Evolutionary conservation across 352 stramenopile genomes (phyloP).

Genomic region (Elongisporangium senticosum): DNA sequence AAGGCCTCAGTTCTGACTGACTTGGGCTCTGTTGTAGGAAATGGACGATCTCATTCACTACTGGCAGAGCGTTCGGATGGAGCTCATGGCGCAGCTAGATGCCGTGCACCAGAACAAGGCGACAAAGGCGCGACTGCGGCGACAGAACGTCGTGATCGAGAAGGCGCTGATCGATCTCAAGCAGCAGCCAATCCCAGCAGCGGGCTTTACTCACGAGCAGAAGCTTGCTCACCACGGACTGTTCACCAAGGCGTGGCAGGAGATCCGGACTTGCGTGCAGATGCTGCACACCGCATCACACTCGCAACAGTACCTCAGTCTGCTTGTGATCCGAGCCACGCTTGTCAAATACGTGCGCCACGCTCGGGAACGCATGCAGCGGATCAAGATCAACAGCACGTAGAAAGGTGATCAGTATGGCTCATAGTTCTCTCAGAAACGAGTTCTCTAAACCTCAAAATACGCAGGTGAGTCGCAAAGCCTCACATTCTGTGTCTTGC

Average conservation of each 20-base stretch:
- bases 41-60: slow-evolving; percentile 61
- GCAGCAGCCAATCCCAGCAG: slow-evolving; percentile 9
- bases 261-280: slow-evolving; percentile 57
- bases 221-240: not conserved
- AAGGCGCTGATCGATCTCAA: slow-evolving; percentile 33
- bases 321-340: slow-evolving; percentile 51
- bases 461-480: no score
- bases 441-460: no score
- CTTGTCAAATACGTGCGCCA: slow-evolving; percentile 57
- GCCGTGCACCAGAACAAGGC: slow-evolving; percentile 54
- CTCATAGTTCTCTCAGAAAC: not conserved
- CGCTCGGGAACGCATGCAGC: slow-evolving; percentile 24
- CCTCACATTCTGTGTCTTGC: no score
- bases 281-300: slow-evolving; percentile 59
- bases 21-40: slow-evolving; percentile 18
- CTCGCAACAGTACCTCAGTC: slow-evolving; percentile 67
- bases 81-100: slow-evolving; percentile 49
- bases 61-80: slow-evolving; percentile 42
- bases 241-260: slow-evolving; percentile 39
- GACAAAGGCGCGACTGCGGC: slow-evolving; percentile 51
- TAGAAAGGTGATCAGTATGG: no score
- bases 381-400: not conserved
- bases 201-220: not conserved
- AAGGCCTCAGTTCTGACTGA: not conserved
- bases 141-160: slow-evolving; percentile 53